Conservation (phyloP, 73 alveolate species). For the Symbiodinium pilosum region DNA sequence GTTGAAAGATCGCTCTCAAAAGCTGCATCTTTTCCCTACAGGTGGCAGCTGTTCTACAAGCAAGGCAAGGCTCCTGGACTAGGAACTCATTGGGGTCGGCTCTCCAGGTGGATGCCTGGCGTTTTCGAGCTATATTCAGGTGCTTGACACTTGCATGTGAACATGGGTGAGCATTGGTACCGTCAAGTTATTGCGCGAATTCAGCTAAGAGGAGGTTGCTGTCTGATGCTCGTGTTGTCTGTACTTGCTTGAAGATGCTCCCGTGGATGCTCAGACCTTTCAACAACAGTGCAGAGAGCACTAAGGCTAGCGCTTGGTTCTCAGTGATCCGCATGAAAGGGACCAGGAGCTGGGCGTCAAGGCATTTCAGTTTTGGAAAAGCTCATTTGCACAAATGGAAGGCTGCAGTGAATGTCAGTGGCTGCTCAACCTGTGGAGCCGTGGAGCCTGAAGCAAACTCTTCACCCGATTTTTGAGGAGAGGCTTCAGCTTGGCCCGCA, state of each 20-base stretch:
- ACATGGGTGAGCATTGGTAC: too few relatives aligned
- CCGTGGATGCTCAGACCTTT: too few relatives aligned
- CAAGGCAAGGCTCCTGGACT: constrained; percentile 87
- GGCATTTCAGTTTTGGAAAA: not conserved
- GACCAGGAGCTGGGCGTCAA: constrained; percentile 17
- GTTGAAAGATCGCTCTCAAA: not conserved
- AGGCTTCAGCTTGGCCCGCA: constrained; percentile 34
- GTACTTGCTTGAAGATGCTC: too few relatives aligned
- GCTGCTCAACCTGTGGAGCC: not conserved
- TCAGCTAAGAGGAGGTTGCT: too few relatives aligned
- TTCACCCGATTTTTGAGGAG: constrained; percentile 74
- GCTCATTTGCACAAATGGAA: too few relatives aligned
- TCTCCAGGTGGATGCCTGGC: constrained; percentile 54
- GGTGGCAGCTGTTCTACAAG: not conserved
- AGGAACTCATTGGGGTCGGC: constrained; percentile 69
- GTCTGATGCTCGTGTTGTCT: not conserved
- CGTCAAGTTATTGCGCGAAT: not conserved
- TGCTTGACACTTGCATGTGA: not conserved
- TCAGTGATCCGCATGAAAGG: constrained; percentile 94
- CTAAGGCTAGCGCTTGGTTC: too few relatives aligned
- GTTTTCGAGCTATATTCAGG: not conserved
- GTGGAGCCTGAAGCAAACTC: constrained; percentile 63
- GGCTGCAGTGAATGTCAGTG: too few relatives aligned
- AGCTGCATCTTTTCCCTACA: not conserved
- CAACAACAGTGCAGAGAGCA: too few relatives aligned